phyloP scores from a whole-genome alignment of 1,139 yeast species.

The Kurtzmaniella natalensis region DNA sequence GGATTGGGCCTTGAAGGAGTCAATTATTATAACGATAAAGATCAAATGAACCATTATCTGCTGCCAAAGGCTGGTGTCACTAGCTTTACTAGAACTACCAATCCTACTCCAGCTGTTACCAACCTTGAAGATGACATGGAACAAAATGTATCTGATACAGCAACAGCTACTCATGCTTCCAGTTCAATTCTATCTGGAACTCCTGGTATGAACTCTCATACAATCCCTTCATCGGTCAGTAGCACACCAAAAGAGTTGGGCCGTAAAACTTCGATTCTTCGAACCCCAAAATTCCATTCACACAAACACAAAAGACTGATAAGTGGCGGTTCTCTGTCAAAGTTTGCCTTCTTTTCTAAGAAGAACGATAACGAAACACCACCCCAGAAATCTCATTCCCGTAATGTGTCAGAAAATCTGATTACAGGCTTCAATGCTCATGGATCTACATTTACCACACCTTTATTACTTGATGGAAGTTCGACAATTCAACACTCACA shows the following conservation, averaged over 20 bases:
- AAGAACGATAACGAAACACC: conserved; percentile 11
- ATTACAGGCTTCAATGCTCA: conserved; percentile 16
- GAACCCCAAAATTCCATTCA: conserved; percentile 27
- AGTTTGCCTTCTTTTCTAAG: conserved; percentile 28
- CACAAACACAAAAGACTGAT: conserved; percentile 40
- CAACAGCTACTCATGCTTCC: conserved; percentile 5
- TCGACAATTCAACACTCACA: conserved; percentile 31
- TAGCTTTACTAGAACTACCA: conserved; percentile 2
- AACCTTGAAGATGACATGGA: conserved; percentile 25
- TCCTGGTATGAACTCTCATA: conserved; percentile 8
- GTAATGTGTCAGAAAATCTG: conserved; percentile 42
- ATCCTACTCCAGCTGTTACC: conserved; percentile 34
- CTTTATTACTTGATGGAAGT: no score
- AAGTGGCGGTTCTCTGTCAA: conserved; percentile 35
- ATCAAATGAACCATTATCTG: conserved; percentile 6
- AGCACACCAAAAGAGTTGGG: conserved; percentile 3
- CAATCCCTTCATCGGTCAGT: not conserved
- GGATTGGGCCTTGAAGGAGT: conserved; percentile 43
- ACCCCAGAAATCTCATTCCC: conserved; percentile 20
- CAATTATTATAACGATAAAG: conserved; percentile 16
- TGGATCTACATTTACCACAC: conserved; percentile 39
- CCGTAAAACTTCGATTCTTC: conserved; percentile 25
- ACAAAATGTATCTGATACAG: not conserved
- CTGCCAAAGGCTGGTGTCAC: conserved; percentile 4
- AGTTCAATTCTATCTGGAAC: conserved; percentile 2